A percentile compares a stretch with the other conserved stretches of the same genome.
phyloP scores from a whole-genome alignment of 495 filamentous ascomycete species.

The Acidiella bohemica region DNA sequence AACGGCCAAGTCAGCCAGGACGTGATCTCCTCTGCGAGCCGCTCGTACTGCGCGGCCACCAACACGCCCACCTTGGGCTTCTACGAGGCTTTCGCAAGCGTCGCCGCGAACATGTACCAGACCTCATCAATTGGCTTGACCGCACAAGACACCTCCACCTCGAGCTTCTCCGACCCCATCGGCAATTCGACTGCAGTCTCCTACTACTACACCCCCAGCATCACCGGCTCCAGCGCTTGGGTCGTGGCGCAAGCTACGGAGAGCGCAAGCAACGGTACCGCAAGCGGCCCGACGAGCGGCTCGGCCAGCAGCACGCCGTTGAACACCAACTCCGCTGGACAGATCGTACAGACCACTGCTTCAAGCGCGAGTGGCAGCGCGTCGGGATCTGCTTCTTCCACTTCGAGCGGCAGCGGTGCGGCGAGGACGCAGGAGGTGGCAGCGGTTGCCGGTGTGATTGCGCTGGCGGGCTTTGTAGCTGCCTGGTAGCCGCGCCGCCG shows the following conservation, averaged over 20 bases:
- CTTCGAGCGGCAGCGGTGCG: background rate
- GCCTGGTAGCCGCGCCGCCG: background rate
- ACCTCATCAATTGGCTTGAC: no score
- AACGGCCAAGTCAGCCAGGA: background rate
- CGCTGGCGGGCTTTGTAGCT: slow-evolving; percentile 3
- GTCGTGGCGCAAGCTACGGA: slow-evolving; percentile 8
- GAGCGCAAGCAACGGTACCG: slow-evolving; percentile 2
- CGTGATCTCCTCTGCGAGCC: background rate
- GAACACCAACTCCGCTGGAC: slow-evolving; percentile 2
- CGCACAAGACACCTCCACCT: background rate
- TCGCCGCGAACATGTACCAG: no score
- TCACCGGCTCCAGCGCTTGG: slow-evolving; percentile 5
- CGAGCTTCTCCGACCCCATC: slow-evolving; percentile 13
- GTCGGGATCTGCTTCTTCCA: background rate
- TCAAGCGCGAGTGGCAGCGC: background rate
- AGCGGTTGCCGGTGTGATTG: slow-evolving; percentile 1
- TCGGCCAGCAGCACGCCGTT: background rate
- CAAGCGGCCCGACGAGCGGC: background rate
- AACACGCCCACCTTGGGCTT: slow-evolving; percentile 9
- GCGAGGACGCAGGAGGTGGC: slow-evolving; percentile 7
- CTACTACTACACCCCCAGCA: slow-evolving; percentile 9
- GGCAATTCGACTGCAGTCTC: slow-evolving; percentile 12
- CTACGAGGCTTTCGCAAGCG: slow-evolving; percentile 1
- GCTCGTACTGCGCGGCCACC: slow-evolving; percentile 10
- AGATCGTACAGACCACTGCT: slow-evolving; percentile 6